These are phyloP conservation scores for Epicoccum sorghinum DNA, from an alignment of 2,329 filamentous ascomycete genomes.

Conservation along the genomic window DNA sequence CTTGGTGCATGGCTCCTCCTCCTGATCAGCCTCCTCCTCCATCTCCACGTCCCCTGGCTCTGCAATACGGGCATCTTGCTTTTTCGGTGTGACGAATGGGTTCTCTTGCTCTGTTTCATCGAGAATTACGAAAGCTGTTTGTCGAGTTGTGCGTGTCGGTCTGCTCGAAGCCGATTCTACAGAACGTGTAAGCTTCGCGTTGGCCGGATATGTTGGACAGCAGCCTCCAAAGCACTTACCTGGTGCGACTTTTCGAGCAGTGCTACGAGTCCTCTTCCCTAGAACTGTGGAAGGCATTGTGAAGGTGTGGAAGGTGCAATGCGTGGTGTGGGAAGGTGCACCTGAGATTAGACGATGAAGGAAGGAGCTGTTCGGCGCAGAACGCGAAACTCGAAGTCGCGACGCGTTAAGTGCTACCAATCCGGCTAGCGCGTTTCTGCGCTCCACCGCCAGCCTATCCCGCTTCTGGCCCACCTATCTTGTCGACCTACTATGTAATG, in stretches of 20 bases:
- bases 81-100: slow-evolving; percentile 55
- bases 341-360: slow-evolving; percentile 17
- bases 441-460: not conserved
- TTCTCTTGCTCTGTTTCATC: slow-evolving; percentile 74
- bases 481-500: not conserved
- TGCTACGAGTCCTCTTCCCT: slow-evolving; percentile 48
- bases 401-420: slow-evolving; percentile 26
- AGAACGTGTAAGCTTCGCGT: slow-evolving; percentile 34
- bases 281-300: slow-evolving; percentile 45
- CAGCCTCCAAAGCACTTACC: slow-evolving; percentile 31
- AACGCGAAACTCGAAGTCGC: slow-evolving; percentile 25
- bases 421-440: slow-evolving; percentile 4
- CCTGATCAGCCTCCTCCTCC: slow-evolving; percentile 41
- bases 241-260: slow-evolving; percentile 29
- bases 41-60: slow-evolving; percentile 54
- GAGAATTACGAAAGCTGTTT: slow-evolving; percentile 52
- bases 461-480: not conserved
- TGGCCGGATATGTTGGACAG: slow-evolving; percentile 12
- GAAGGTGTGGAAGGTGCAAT: slow-evolving; percentile 25
- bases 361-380: slow-evolving; percentile 20
- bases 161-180: slow-evolving; percentile 30
- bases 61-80: slow-evolving; percentile 45
- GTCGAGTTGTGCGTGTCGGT: slow-evolving; percentile 50
- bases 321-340: slow-evolving; percentile 30
- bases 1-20: slow-evolving; percentile 44